These are phyloP conservation scores for Chlorella sp. DNA, from an alignment of 139 green algal genomes.

Conservation along the genomic window DNA sequence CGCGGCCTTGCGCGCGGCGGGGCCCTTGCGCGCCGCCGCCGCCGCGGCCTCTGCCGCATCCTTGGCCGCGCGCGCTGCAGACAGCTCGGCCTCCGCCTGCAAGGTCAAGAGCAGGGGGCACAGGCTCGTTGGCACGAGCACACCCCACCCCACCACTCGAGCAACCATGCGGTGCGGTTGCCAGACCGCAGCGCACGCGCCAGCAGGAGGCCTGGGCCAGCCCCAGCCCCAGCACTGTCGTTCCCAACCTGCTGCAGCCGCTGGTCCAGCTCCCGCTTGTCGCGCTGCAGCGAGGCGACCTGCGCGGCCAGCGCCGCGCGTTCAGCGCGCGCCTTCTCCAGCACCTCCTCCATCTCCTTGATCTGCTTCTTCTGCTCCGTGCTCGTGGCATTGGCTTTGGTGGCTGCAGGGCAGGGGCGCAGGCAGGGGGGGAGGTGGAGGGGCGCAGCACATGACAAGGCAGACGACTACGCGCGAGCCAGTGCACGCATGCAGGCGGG, in stretches of 20 bases:
- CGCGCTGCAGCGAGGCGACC: constrained; percentile 7
- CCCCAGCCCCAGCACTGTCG: too few relatives aligned
- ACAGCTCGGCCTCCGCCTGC: constrained; percentile 10
- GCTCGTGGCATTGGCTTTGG: not conserved
- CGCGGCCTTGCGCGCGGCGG: constrained; percentile 1
- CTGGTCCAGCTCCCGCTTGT: constrained; percentile 10
- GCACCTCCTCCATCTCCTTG: not conserved
- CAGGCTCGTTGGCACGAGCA: too few relatives aligned
- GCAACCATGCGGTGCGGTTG: too few relatives aligned
- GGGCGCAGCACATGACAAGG: not conserved
- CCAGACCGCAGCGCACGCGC: too few relatives aligned
- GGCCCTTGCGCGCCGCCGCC: not conserved
- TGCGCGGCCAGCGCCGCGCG: not conserved
- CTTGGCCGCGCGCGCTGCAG: not conserved
- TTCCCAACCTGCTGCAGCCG: too few relatives aligned
- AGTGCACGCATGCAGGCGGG: not conserved
- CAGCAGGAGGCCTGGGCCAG: too few relatives aligned
- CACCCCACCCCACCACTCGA: too few relatives aligned
- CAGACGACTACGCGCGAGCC: not conserved
- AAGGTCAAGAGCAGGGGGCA: too few relatives aligned
- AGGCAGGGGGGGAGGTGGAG: not conserved
- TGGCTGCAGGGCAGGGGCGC: constrained; percentile 9
- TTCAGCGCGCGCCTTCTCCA: not conserved
- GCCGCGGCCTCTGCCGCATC: constrained; percentile 12
- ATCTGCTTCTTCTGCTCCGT: not conserved